Conservation (phyloP, 148 eudicot species). For the Beta vulgaris region DNA sequence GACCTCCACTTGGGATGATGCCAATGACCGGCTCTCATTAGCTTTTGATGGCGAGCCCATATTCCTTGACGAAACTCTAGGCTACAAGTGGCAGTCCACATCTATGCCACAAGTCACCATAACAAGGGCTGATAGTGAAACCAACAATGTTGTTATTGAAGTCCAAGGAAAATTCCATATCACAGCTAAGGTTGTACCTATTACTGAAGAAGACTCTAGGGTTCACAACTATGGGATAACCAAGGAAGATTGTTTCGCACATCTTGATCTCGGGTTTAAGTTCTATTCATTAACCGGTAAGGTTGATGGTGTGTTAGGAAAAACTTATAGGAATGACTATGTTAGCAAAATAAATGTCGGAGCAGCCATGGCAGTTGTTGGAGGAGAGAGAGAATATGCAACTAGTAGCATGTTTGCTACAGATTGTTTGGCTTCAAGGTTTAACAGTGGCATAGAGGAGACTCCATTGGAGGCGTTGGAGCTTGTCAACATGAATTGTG, state of each 20-base stretch:
- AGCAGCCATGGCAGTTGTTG: slow-evolving; percentile 40
- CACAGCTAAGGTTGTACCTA: slow-evolving; percentile 44
- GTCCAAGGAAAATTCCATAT: slow-evolving; percentile 38
- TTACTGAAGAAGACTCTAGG: slow-evolving; percentile 40
- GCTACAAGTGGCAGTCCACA: slow-evolving; percentile 30
- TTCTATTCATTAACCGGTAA: slow-evolving; percentile 28
- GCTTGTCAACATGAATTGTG: slow-evolving; percentile 34
- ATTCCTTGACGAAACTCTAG: slow-evolving; percentile 21
- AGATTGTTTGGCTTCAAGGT: slow-evolving; percentile 41
- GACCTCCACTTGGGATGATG: slow-evolving; percentile 41
- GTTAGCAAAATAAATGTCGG: slow-evolving; percentile 41
- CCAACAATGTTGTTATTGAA: slow-evolving; percentile 33
- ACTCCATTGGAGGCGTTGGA: slow-evolving; percentile 23
- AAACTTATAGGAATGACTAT: slow-evolving; percentile 44
- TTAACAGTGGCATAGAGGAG: slow-evolving; percentile 3
- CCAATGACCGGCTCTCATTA: slow-evolving; percentile 38
- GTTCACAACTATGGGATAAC: slow-evolving; percentile 44
- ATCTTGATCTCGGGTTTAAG: slow-evolving; percentile 47
- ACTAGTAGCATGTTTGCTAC: slow-evolving; percentile 36
- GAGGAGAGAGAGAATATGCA: slow-evolving; percentile 36
- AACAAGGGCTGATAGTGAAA: slow-evolving; percentile 22
- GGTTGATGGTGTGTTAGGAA: slow-evolving; percentile 49
- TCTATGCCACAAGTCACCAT: slow-evolving; percentile 31
- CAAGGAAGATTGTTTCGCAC: slow-evolving; percentile 45
- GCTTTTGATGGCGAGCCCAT: slow-evolving; percentile 36